Percentiles rank a stretch among this genome's conserved stretches.
Conservation (phyloP, 73 alveolate genomes). For the Breviolum minutum region DNA sequence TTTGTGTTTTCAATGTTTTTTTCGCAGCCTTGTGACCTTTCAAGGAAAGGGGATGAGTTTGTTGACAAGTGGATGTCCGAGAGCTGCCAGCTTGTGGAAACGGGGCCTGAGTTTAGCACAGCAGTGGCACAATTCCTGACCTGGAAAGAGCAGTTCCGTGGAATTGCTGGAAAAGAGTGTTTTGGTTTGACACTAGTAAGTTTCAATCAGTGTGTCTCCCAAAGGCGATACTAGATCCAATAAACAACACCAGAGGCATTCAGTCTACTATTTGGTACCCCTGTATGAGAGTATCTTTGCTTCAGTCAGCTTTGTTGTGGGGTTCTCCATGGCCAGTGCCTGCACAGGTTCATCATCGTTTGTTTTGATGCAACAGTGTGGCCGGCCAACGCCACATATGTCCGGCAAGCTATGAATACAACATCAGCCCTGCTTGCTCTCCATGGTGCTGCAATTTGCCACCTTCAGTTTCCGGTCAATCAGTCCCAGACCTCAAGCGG, state of each 20-base stretch:
- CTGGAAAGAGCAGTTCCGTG: background rate
- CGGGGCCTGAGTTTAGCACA: background rate
- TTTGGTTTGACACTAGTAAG: background rate
- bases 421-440: background rate
- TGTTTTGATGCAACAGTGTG: constrained; percentile 7
- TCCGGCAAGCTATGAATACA: background rate
- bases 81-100: background rate
- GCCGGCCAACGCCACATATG: constrained; percentile 4
- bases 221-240: too few species aligned
- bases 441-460: background rate
- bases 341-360: background rate
- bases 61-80: background rate
- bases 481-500: background rate
- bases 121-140: background rate
- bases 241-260: too few species aligned
- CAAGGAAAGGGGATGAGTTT: background rate
- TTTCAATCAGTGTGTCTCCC: too few species aligned
- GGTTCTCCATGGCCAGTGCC: background rate
- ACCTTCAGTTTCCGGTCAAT: background rate
- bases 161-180: background rate
- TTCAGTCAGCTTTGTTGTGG: background rate
- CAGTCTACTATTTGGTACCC: too few species aligned
- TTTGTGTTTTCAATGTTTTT: background rate
- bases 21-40: background rate
- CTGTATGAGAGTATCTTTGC: background rate